Evolutionary conservation across 2,329 filamentous ascomycete genomes (phyloP).

Genomic region (Xylaria hypoxylon): DNA sequence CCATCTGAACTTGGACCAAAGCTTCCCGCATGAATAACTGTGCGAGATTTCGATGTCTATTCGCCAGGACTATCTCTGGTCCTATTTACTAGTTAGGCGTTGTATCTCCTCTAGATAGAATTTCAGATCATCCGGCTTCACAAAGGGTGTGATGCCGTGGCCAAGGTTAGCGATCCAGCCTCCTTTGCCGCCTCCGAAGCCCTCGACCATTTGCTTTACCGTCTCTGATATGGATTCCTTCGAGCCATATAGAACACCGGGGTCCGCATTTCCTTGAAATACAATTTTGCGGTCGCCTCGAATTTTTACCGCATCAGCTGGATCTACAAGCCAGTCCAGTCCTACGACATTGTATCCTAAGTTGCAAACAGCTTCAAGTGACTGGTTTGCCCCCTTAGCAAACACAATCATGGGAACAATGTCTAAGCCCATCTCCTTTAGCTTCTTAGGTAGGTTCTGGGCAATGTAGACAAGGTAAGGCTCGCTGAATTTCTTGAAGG

Average conservation of each 20-base stretch:
- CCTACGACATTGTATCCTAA: conserved; percentile 94
- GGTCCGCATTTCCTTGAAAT: conserved; percentile 95
- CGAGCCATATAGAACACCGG: conserved; percentile 89
- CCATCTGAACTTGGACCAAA: conserved; percentile 45
- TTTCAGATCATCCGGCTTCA: conserved; percentile 91
- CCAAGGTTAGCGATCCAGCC: conserved; percentile 98
- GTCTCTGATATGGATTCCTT: conserved; percentile 82
- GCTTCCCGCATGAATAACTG: conserved; percentile 42
- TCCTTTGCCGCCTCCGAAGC: conserved; percentile 81
- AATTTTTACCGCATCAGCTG: conserved; percentile 82
- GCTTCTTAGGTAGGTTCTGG: conserved; percentile 77
- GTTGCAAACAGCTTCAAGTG: conserved; percentile 86
- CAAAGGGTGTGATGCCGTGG: conserved; percentile 95
- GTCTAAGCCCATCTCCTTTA: conserved; percentile 80
- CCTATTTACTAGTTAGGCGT: conserved; percentile 65
- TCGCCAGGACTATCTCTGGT: conserved; percentile 21
- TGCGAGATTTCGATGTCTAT: not conserved
- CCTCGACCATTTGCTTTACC: conserved; percentile 87
- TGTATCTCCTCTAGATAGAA: conserved; percentile 97
- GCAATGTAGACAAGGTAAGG: conserved; percentile 90
- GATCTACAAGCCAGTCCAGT: conserved; percentile 93
- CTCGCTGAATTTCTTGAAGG: conserved; percentile 86
- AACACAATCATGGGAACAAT: conserved; percentile 97
- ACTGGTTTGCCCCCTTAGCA: conserved; percentile 97
- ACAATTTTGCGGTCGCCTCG: conserved; percentile 80